phyloP scores from a whole-genome alignment of 495 filamentous ascomycete species.

The Hypoxylon fragiforme region DNA sequence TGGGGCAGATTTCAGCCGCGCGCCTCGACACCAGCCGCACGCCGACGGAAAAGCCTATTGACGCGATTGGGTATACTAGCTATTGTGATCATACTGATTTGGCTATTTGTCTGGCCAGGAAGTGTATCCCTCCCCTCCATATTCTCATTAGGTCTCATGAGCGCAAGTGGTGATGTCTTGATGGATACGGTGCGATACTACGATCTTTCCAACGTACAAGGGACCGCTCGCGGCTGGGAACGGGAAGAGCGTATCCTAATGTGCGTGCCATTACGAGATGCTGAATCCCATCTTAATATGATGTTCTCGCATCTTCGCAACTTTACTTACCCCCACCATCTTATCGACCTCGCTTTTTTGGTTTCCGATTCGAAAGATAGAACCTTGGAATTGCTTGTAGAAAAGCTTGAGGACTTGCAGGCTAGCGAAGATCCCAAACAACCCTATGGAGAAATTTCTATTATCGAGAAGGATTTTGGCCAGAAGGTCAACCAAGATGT shows the following conservation, averaged over 20 bases:
- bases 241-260: conserved; percentile 92
- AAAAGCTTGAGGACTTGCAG: conserved; percentile 80
- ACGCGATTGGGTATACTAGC: conserved; percentile 61
- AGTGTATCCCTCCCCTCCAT: conserved; percentile 66
- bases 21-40: conserved; percentile 67
- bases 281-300: conserved; percentile 91
- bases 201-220: conserved; percentile 87
- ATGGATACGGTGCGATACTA: conserved; percentile 96
- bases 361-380: conserved; percentile 97
- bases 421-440: conserved; percentile 72
- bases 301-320: conserved; percentile 96
- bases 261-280: conserved; percentile 93
- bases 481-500: conserved; percentile 98
- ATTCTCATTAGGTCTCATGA: conserved; percentile 73
- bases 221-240: conserved; percentile 90
- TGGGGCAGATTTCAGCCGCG: conserved; percentile 92
- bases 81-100: conserved; percentile 58
- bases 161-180: conserved; percentile 68
- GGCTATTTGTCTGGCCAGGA: conserved; percentile 67
- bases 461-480: conserved; percentile 98
- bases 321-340: conserved; percentile 94
- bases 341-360: conserved; percentile 95
- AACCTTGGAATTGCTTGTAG: conserved; percentile 74
- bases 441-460: conserved; percentile 94
- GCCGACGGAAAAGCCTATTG: conserved; percentile 74